A percentile compares a stretch with the other conserved stretches of the same genome.
These are phyloP conservation scores for Dryas drummondii DNA, from an alignment of 306 rosid species.

Conservation along the genomic window DNA sequence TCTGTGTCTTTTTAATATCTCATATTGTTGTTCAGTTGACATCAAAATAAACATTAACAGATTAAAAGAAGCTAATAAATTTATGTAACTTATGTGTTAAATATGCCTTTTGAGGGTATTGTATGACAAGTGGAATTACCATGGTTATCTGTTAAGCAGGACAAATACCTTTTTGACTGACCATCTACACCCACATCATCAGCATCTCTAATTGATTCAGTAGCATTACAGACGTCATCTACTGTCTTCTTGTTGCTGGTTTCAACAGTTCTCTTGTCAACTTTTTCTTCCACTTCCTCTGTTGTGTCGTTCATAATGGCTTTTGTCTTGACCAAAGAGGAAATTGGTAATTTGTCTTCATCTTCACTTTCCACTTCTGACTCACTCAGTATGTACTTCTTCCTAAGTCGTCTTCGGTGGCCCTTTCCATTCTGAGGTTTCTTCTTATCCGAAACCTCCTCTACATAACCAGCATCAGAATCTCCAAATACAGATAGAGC, in stretches of 20 bases:
- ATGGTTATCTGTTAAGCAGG: neutral
- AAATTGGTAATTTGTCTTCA: slow-evolving; percentile 50
- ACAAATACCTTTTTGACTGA: slow-evolving; percentile 37
- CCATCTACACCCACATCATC: slow-evolving; percentile 33
- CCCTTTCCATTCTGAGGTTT: slow-evolving; percentile 32
- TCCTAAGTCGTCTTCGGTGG: slow-evolving; percentile 46
- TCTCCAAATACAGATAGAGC: slow-evolving; percentile 13
- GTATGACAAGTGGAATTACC: neutral
- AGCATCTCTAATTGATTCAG: slow-evolving; percentile 25
- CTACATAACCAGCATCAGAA: slow-evolving; percentile 36
- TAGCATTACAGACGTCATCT: slow-evolving; percentile 26
- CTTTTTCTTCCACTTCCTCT: slow-evolving; percentile 36
- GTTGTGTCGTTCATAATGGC: slow-evolving; percentile 25
- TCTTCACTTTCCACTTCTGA: slow-evolving; percentile 39
- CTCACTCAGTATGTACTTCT: slow-evolving; percentile 50
- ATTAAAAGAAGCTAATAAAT: neutral
- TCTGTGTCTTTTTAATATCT: neutral
- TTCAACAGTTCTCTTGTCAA: slow-evolving; percentile 31
- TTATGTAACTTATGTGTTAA: neutral
- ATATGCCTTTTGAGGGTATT: neutral
- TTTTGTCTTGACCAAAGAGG: slow-evolving; percentile 42
- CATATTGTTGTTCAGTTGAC: neutral
- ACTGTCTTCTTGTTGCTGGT: slow-evolving; percentile 35
- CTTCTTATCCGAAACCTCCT: slow-evolving; percentile 33
- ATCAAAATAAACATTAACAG: neutral